Percentiles rank a stretch among this genome's conserved stretches.
These are phyloP conservation scores for Yamadazyma dushanensis DNA, from an alignment of 1,139 yeast genomes.

Conservation along the genomic window DNA sequence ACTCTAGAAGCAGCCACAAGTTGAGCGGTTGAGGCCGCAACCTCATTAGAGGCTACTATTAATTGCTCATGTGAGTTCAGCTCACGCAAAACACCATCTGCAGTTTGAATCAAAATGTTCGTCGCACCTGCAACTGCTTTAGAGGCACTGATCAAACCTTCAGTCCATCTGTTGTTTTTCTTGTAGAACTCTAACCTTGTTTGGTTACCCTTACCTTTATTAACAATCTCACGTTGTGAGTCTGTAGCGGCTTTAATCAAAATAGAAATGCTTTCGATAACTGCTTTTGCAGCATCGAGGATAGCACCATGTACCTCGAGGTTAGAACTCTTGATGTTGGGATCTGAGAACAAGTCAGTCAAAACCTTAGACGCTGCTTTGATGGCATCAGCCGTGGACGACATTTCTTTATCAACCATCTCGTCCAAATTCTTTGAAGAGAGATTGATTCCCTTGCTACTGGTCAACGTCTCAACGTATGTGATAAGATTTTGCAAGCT, in stretches of 20 bases:
- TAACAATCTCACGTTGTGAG: conserved; percentile 81
- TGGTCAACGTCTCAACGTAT: conserved; percentile 56
- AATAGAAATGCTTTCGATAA: conserved; percentile 74
- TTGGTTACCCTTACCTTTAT: conserved; percentile 65
- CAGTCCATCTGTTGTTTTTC: conserved; percentile 91
- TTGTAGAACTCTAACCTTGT: conserved; percentile 78
- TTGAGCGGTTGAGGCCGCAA: conserved; percentile 91
- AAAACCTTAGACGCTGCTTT: conserved; percentile 65
- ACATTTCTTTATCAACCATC: conserved; percentile 71
- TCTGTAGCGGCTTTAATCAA: conserved; percentile 78
- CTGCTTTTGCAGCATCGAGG: conserved; percentile 75
- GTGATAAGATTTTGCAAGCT: conserved; percentile 59
- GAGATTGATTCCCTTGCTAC: conserved; percentile 39
- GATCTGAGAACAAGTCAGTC: conserved; percentile 52
- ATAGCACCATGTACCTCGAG: conserved; percentile 77
- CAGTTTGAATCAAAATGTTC: conserved; percentile 74
- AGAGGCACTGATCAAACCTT: conserved; percentile 89
- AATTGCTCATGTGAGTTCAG: conserved; percentile 75
- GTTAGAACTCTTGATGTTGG: conserved; percentile 58
- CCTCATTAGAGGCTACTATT: conserved; percentile 89
- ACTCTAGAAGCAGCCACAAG: conserved; percentile 91
- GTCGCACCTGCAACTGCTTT: conserved; percentile 87
- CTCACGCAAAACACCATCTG: conserved; percentile 76
- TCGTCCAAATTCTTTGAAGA: conserved; percentile 63
- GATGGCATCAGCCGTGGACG: conserved; percentile 69